A percentile compares a stretch with the other conserved stretches of the same genome.
phyloP scores from a whole-genome alignment of 768 basidiomycete genomes.

The Wakefieldia striispora region DNA sequence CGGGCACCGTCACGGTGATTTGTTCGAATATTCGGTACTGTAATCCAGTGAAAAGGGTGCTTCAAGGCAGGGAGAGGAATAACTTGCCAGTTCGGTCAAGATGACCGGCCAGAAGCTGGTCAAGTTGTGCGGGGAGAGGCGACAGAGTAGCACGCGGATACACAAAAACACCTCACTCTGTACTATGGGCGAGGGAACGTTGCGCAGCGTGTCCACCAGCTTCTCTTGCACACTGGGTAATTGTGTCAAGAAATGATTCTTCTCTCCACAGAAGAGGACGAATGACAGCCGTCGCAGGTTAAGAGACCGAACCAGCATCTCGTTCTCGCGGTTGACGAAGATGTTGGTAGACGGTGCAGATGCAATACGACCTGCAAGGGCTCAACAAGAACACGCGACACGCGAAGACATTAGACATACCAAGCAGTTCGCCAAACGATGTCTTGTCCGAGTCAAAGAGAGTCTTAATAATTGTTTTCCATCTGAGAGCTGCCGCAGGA shows the following conservation, averaged over 20 bases:
- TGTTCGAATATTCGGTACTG: constrained; percentile 92
- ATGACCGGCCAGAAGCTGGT: constrained; percentile 97
- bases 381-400: constrained; percentile 21
- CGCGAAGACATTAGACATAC: constrained; percentile 44
- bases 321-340: constrained; percentile 93
- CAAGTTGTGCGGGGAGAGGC: constrained; percentile 86
- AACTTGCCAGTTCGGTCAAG: constrained; percentile 78
- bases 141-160: constrained; percentile 85
- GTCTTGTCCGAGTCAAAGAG: constrained; percentile 87
- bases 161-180: constrained; percentile 95
- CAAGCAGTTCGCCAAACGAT: constrained; percentile 77
- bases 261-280: constrained; percentile 81
- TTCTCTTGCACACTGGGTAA: constrained; percentile 96
- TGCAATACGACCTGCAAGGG: constrained; percentile 63
- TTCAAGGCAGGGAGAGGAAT: constrained; percentile 16
- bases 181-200: constrained; percentile 75
- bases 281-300: constrained; percentile 87
- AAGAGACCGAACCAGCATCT: constrained; percentile 82
- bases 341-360: constrained; percentile 91
- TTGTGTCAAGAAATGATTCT: constrained; percentile 87
- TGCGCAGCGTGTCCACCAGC: constrained; percentile 87
- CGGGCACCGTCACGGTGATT: constrained; percentile 63
- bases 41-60: neutral
- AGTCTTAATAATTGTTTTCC: constrained; percentile 76
- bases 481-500: constrained; percentile 53